phyloP scores from a whole-genome alignment of 2,329 filamentous ascomycete species.

The Talaromyces piceae region DNA sequence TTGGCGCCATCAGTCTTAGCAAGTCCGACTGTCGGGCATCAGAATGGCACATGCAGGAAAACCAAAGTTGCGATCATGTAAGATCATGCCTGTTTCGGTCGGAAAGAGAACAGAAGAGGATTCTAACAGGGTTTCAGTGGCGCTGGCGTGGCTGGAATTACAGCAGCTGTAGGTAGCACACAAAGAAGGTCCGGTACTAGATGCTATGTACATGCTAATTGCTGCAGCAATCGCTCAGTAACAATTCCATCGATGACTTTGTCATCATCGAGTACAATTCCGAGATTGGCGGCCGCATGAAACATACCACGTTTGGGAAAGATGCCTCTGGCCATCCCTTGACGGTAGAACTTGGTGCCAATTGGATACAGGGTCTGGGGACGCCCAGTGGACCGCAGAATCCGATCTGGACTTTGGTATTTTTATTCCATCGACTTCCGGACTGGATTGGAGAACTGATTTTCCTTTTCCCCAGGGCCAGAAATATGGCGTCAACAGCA shows the following conservation, averaged over 20 bases:
- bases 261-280: conserved; percentile 58
- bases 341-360: conserved; percentile 58
- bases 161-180: conserved; percentile 44
- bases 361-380: conserved; percentile 50
- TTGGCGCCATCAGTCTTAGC: not conserved
- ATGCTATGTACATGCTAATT: not conserved
- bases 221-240: conserved; percentile 49
- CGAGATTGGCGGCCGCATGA: conserved; percentile 55
- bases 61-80: conserved; percentile 30
- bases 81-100: conserved; percentile 6
- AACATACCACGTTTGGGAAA: conserved; percentile 51
- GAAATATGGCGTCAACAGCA: conserved; percentile 51
- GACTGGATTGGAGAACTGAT: no score
- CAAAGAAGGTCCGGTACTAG: not conserved
- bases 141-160: conserved; percentile 56
- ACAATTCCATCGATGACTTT: conserved; percentile 56
- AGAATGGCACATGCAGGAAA: conserved; percentile 16
- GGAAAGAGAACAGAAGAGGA: not conserved
- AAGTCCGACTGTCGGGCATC: not conserved
- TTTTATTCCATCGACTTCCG: no score
- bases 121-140: conserved; percentile 32
- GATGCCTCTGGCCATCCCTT: conserved; percentile 47
- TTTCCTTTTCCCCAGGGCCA: conserved; percentile 35
- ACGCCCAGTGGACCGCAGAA: conserved; percentile 43
- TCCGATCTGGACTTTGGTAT: conserved; percentile 53